phyloP scores from a whole-genome alignment of 2,329 filamentous ascomycete genomes.

The Rosellinia necatrix region DNA sequence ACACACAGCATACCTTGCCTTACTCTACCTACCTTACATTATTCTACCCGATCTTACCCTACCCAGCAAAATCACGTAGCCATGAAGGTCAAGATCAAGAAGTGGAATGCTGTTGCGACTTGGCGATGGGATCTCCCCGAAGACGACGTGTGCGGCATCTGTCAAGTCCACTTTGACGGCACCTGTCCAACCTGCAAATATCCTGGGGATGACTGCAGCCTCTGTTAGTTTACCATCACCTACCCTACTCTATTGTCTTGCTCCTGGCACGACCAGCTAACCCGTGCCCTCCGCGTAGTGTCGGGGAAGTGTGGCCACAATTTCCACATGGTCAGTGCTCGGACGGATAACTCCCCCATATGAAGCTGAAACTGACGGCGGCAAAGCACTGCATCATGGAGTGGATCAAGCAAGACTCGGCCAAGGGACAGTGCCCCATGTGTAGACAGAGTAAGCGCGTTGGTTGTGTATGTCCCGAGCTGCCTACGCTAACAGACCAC shows the following conservation, averaged over 20 bases:
- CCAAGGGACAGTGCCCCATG: constrained; percentile 96
- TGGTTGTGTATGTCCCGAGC: not conserved
- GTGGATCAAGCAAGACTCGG: constrained; percentile 94
- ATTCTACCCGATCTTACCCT: too few relatives aligned
- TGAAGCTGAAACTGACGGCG: constrained; percentile 26
- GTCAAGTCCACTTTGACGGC: constrained; percentile 95
- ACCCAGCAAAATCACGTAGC: too few relatives aligned
- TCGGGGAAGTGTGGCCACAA: constrained; percentile 97
- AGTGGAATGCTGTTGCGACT: constrained; percentile 92
- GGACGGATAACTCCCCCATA: constrained; percentile 41
- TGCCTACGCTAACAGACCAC: constrained; percentile 8
- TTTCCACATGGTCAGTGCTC: constrained; percentile 84
- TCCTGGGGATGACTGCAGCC: constrained; percentile 91
- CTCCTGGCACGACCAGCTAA: not conserved
- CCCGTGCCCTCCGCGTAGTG: constrained; percentile 57
- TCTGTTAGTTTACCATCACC: constrained; percentile 64
- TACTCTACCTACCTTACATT: too few relatives aligned
- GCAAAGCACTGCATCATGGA: constrained; percentile 87
- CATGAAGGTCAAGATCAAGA: constrained; percentile 95
- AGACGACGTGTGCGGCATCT: constrained; percentile 98
- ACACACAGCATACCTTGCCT: too few relatives aligned
- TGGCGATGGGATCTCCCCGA: constrained; percentile 98
- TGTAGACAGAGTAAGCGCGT: constrained; percentile 79
- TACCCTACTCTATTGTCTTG: not conserved
- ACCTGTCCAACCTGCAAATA: constrained; percentile 98